Evolutionary conservation across 306 rosid species (phyloP).

Genomic region (Lathyrus tuberosus): DNA sequence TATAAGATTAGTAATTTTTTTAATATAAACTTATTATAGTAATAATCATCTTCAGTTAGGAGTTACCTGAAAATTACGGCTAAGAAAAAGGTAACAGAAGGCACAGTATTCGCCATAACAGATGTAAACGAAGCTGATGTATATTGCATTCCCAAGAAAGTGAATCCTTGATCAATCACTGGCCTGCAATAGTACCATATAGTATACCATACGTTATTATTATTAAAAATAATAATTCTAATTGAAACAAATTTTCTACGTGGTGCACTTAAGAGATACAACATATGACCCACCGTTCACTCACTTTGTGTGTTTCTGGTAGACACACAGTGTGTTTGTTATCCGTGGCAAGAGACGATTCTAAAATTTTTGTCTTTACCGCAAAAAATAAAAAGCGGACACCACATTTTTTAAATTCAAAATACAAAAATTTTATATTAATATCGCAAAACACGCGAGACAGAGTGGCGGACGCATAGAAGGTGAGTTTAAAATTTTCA

Average conservation of each 20-base stretch:
- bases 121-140: constrained; percentile 78
- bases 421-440: too few relatives aligned
- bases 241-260: neutral
- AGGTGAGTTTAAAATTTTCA: too few relatives aligned
- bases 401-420: too few relatives aligned
- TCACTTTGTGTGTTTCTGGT: neutral
- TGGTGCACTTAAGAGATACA: neutral
- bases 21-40: too few relatives aligned
- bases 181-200: constrained; percentile 53
- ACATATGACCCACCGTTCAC: neutral
- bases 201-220: neutral
- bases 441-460: too few relatives aligned
- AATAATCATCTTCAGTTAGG: neutral
- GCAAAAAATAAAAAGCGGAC: too few relatives aligned
- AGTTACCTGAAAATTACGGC: constrained; percentile 60
- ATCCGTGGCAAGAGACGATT: too few relatives aligned
- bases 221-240: neutral
- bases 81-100: constrained; percentile 66
- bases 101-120: constrained; percentile 70
- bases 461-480: too few relatives aligned
- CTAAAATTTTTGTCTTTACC: too few relatives aligned
- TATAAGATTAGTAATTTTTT: neutral
- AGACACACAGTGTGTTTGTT: too few relatives aligned
- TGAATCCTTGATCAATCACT: constrained; percentile 70
- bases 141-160: constrained; percentile 68